Evolutionary conservation across 768 basidiomycete genomes (phyloP), one percentile per base, ranked within the genome.

Genomic region (Melanogaster broomeanus): DNA sequence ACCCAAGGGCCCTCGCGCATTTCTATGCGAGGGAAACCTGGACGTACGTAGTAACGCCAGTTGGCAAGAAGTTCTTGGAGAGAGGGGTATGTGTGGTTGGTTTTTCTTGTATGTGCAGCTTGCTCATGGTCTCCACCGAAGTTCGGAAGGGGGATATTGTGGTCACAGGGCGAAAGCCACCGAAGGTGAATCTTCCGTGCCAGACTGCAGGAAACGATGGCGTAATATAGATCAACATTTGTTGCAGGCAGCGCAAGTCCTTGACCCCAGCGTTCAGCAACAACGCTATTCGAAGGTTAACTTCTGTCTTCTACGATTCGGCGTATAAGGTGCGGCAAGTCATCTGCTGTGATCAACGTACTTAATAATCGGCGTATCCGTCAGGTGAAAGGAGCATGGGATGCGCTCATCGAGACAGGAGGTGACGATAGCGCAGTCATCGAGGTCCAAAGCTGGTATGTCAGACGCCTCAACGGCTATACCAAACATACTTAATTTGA

Each of bases 1-100:
- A 81, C 47, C 75, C 77, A 0, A 80, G 75, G 59, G 81, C 83
- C 0, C 64, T 79, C 18, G 69, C 74, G 0, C 80, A 84, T 54
- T 73, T 81, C 37, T 80, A 74, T 50, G 67, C 76, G 0, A 72
- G 65, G 48, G 83, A 84, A 45, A 77, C 81, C 0, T 78, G 58
- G 65, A 63, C 66, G 0, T 72, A 72, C 19, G 30, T 61, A 12
- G 49, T 54, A 9, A 64, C 59, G 18, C 68, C 56, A 46, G 54
- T 55, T n/a, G 57, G 11, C 31, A 45, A 43, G 61, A 55, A 45
- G 3, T 51, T 46, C 0, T 59, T 65, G 27, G 68, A 65, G 50
- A 45, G 41, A 3, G 0, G 68, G 15, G 73, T 72, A 48, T 48
- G 70, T 15, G 3, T 6, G 19, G 2, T 3, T 21, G 6, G 7